Base-by-base conservation (phyloP, 2,329 filamentous ascomycete genomes). In the Talaromyces piceae region DNA sequence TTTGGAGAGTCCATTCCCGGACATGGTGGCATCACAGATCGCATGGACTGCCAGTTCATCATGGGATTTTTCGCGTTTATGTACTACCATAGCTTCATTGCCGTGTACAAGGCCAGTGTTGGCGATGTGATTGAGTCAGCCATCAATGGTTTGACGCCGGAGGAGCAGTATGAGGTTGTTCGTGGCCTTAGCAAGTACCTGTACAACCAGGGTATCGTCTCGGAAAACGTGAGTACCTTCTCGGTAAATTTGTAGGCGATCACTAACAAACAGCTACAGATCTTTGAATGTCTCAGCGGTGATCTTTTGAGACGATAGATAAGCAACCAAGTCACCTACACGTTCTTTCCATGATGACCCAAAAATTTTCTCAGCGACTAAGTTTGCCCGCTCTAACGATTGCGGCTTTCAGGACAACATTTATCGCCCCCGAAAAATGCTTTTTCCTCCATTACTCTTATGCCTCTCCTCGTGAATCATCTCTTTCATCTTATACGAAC, bases 1-100 rank as follows among this genome's bases (percentile, higher is more conserved):
- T 98, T 98, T 73, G 93, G 93, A 59, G 88, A 98, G 71, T 95
- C 90, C 1, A 98, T 98, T 60, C 93, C 93, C 1, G 93, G 93
- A 20, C 93, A 98, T 63, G 93, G 93, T 55, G 93, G 93, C 60
- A 97, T 98, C 74, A 98, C 93, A 13, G 93, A 98, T 67, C 87
- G 93, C 56, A 97, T 98, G 91, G 93, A 98, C 67, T 98, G 93
- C 69, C 93, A 98, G 67, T 98, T 98, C 74, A 97, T 97, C 75
- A 98, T 98, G 93, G 93, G 93, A 7, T 93, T 95, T 72, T 97
- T 98, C 63, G 83, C 91, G 13, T 97, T 90, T 75, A 91, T 98
- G 80, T 98, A 98, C 74, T 98, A 94, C 73, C 91, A 96, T 69
- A 93, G 87, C 64, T 98, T 98, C 69, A 91, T 98, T 63, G 91